phyloP scores from a whole-genome alignment of 2,329 filamentous ascomycete species.

The Paecilomyces variotii region DNA sequence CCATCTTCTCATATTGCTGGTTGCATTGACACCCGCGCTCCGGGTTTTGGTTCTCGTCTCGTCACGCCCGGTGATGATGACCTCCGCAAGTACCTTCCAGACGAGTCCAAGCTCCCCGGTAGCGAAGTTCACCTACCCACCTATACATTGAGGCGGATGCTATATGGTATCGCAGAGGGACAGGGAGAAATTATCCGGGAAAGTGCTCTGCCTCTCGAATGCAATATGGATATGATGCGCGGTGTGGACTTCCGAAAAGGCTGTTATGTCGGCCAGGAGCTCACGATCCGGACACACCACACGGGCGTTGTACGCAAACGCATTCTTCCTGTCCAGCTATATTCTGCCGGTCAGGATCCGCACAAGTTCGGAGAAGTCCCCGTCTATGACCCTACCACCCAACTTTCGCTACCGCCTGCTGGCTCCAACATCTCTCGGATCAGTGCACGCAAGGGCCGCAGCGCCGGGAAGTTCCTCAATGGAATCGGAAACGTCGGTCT shows the following conservation, averaged over 20 bases:
- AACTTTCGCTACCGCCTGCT: constrained; percentile 22
- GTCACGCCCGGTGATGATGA: constrained; percentile 29
- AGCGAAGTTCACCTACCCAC: constrained; percentile 45
- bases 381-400: constrained; percentile 22
- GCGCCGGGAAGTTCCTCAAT: constrained; percentile 70
- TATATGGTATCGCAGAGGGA: constrained; percentile 78
- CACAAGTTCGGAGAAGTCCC: constrained; percentile 44
- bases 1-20: constrained; percentile 19
- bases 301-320: constrained; percentile 89
- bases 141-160: constrained; percentile 70
- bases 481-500: constrained; percentile 81
- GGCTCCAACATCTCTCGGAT: constrained; percentile 48
- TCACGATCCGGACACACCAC: constrained; percentile 92
- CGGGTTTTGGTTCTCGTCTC: constrained; percentile 31
- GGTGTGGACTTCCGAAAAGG: constrained; percentile 92
- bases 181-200: constrained; percentile 66
- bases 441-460: constrained; percentile 50
- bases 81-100: constrained; percentile 21
- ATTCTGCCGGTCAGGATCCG: constrained; percentile 40
- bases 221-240: constrained; percentile 76
- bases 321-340: constrained; percentile 71
- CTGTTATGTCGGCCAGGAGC: constrained; percentile 93
- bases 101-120: constrained; percentile 33
- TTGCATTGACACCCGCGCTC: constrained; percentile 33
- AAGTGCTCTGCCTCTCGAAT: constrained; percentile 73